Conservation (phyloP, 2,329 filamentous ascomycete species). For the Ustilaginoidea virens region DNA sequence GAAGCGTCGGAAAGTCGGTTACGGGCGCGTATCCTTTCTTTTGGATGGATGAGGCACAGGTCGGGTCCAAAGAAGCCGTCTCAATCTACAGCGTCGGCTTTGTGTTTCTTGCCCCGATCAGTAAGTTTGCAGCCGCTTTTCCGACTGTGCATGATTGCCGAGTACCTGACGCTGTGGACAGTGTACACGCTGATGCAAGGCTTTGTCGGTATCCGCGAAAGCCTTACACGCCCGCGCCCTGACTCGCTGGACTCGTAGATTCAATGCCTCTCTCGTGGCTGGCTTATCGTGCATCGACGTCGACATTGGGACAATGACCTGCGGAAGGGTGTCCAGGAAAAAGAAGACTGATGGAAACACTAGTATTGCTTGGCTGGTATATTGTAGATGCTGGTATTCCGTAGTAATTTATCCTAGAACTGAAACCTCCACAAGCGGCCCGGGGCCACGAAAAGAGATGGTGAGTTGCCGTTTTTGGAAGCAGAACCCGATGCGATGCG, state of each 20-base stretch:
- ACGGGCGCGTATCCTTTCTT: conserved; percentile 33
- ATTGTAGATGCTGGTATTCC: background rate
- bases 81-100: conserved; percentile 29
- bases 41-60: conserved; percentile 31
- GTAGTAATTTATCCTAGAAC: conserved; percentile 7
- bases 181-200: conserved; percentile 35
- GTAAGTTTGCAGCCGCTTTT: conserved; percentile 26
- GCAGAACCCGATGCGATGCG: no score
- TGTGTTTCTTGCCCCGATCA: conserved; percentile 24
- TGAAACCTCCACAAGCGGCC: no score
- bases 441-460: no score
- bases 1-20: conserved; percentile 27
- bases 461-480: no score
- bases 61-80: conserved; percentile 28
- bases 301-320: no score
- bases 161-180: conserved; percentile 9
- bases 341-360: background rate
- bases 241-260: conserved; percentile 7
- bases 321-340: background rate
- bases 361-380: background rate
- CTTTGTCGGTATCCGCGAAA: conserved; percentile 32
- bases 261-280: no score
- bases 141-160: background rate
- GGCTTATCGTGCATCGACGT: no score
- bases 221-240: conserved; percentile 14